Base-by-base conservation (phyloP, 2,329 filamentous ascomycete species). In the Talaromyces sp. region DNA sequence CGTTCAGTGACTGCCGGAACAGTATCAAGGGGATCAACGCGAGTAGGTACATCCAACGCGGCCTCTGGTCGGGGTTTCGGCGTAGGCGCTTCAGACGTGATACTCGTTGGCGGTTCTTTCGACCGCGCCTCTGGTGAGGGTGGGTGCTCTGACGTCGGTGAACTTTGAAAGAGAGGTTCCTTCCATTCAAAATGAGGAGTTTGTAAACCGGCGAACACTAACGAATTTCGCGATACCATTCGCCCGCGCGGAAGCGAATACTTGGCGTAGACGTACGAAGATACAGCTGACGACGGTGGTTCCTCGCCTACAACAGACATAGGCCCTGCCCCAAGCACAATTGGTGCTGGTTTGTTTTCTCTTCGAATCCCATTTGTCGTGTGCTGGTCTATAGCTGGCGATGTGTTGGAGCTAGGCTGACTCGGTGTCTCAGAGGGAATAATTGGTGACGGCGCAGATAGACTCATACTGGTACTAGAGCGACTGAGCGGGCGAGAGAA, bases 401-500 rank as follows among this genome's bases (percentile, higher is more conserved):
- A 56, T 4, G 47, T 49, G 22, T 41, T 60, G 10, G 61, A 66
- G 33, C n/a, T 47, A 3, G 54, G 11, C 37, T 63, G 56, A 45
- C 41, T 64, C 10, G 59, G 47, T 4, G 65, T 85, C 72, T 64
- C 82, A 1, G 71, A 67, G 4, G 68, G 64, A 3, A 69, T 69
- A 5, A 70, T 68, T 3, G 72, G 68, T n/a, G 73, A 71, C 1
- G 75, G 71, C 3, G 75, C 73, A 2, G 77, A 79, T 7, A 78
- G 47, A 50, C 62, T 60, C 56, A 63, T 68, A 61, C 69, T 78
- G 10, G 77, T 80, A 67, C 76, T 79, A 2, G 78, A 79, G 13
- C 86, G 73, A 76, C 94, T 97, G 67, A 96, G 80, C 0, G 95
- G 95, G 50, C 95, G 86, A 0, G 95, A 98, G 76, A 98, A 98